These are phyloP conservation scores for Xerocomellus chrysenteron DNA, from an alignment of 768 basidiomycete species.

Conservation along the genomic window DNA sequence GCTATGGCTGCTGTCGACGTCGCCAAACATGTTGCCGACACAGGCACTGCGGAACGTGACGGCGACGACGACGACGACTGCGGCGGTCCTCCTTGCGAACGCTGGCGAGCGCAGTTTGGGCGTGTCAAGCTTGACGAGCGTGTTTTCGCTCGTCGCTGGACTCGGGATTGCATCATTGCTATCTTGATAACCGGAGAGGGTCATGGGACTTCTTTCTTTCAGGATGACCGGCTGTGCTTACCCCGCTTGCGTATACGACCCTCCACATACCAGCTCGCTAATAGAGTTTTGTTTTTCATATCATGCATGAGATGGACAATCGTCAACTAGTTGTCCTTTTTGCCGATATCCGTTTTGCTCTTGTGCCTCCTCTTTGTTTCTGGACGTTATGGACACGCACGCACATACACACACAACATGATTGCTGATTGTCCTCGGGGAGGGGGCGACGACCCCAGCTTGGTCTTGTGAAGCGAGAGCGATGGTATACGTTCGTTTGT, in stretches of 20 bases:
- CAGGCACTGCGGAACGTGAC: conserved; percentile 57
- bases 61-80: conserved; percentile 10
- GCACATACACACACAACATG: conserved; percentile 11
- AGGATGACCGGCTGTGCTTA: not conserved
- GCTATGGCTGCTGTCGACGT: conserved; percentile 58
- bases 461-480: conserved; percentile 3
- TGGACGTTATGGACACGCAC: conserved; percentile 26
- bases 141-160: conserved; percentile 12
- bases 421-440: conserved; percentile 14
- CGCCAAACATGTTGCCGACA: conserved; percentile 88
- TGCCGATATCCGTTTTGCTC: not conserved
- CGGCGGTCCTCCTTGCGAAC: conserved; percentile 16
- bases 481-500: conserved; percentile 20
- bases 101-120: conserved; percentile 28
- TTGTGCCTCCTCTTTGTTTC: not conserved
- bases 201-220: not conserved
- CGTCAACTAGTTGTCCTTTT: not conserved
- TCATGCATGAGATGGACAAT: conserved; percentile 9
- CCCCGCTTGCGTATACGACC: conserved; percentile 6
- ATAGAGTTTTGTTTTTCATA: conserved; percentile 12
- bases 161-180: conserved; percentile 26
- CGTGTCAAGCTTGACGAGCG: conserved; percentile 8
- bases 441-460: not conserved
- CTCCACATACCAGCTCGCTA: conserved; percentile 22
- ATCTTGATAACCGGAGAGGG: conserved; percentile 16